phyloP scores from a whole-genome alignment of 2,329 filamentous ascomycete genomes.

The Dendryphion nanum region DNA sequence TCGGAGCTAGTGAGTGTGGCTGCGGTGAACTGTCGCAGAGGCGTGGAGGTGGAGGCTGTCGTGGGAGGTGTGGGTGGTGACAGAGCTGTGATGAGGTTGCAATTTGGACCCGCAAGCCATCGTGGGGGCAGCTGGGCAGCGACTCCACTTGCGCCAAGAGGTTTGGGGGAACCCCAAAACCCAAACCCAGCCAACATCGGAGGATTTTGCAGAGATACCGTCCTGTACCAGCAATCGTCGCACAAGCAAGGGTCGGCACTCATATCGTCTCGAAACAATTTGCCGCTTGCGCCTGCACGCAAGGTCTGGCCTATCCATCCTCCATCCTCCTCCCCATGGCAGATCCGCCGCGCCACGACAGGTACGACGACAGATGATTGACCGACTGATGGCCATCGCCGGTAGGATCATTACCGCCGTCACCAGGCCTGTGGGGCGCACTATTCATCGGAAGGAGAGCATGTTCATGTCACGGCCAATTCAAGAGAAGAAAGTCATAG shows the following conservation, averaged over 20 bases:
- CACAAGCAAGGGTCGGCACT: constrained; percentile 37
- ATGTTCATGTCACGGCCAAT: no score
- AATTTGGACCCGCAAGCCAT: constrained; percentile 16
- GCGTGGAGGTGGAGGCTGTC: constrained; percentile 4
- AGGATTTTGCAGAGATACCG: constrained; percentile 12
- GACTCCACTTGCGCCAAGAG: constrained; percentile 29
- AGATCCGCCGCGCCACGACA: constrained; percentile 26
- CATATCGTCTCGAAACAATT: constrained; percentile 16
- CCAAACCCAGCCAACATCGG: constrained; percentile 18
- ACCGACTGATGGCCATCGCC: no score
- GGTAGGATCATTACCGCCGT: no score
- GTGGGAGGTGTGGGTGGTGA: constrained; percentile 7
- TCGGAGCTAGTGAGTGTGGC: background rate
- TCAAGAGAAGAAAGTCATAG: no score
- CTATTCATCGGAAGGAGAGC: no score
- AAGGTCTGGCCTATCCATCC: constrained; percentile 21
- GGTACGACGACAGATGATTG: no score
- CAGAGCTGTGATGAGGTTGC: constrained; percentile 17
- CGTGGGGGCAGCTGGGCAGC: constrained; percentile 25
- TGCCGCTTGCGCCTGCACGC: no score
- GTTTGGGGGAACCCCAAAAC: constrained; percentile 10
- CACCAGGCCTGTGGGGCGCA: no score
- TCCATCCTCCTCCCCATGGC: constrained; percentile 16
- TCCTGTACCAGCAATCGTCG: constrained; percentile 18
- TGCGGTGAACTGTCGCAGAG: background rate